Evolutionary conservation across 2,329 filamentous ascomycete genomes (phyloP).

Genomic region (Neonectria punicea): DNA sequence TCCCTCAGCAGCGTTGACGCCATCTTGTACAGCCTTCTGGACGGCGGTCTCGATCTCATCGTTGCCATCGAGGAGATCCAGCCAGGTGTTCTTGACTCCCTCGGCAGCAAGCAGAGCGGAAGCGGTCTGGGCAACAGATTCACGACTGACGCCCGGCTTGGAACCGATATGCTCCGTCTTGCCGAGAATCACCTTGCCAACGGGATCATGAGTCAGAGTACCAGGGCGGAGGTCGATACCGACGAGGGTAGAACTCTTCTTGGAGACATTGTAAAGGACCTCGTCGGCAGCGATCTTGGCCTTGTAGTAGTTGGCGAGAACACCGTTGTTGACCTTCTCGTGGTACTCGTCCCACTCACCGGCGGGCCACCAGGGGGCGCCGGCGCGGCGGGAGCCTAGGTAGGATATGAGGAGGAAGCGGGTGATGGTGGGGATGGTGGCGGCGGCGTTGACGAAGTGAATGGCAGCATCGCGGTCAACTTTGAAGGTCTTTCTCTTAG

Average conservation of each 20-base stretch:
- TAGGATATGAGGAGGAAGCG: conserved; percentile 75
- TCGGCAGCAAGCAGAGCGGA: conserved; percentile 64
- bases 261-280: conserved; percentile 60
- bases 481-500: conserved; percentile 58
- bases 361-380: conserved; percentile 66
- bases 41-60: conserved; percentile 61
- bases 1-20: conserved; percentile 63
- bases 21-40: conserved; percentile 58
- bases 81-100: conserved; percentile 60
- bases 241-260: conserved; percentile 54
- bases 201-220: conserved; percentile 59
- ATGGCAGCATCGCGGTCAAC: conserved; percentile 73
- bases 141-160: conserved; percentile 59
- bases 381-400: conserved; percentile 61
- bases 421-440: conserved; percentile 62
- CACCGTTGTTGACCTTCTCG: conserved; percentile 50
- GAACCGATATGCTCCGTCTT: conserved; percentile 50
- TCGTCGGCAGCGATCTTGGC: conserved; percentile 71
- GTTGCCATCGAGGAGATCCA: conserved; percentile 66
- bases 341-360: conserved; percentile 60
- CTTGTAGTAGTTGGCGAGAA: conserved; percentile 65
- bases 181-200: conserved; percentile 59
- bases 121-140: conserved; percentile 68
- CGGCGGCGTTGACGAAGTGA: conserved; percentile 69
- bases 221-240: conserved; percentile 66